Base-by-base conservation (phyloP, 805 yeast genomes). In the Clavispora fructus region DNA sequence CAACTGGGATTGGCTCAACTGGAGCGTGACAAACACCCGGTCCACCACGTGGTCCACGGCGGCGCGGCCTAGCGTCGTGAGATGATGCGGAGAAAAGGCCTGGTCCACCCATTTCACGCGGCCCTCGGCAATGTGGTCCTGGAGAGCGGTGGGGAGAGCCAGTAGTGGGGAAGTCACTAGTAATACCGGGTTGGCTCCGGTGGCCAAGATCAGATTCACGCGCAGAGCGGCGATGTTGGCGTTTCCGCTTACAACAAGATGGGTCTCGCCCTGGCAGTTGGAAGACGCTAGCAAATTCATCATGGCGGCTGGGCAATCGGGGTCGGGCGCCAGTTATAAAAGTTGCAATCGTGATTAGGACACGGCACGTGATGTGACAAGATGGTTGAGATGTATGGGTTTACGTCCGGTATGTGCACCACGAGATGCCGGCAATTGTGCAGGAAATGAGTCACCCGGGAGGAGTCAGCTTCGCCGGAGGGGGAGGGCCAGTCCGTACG, bases 31-130 rank as follows among this genome's bases (percentile, higher is more conserved):
- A 63, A 86, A 90, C 1, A 87, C 91, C 47, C 80, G 70, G 61
- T 91, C 97, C 5, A 88, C 88, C 2, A 87, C 70, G 27, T 65
- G 59, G 40, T 78, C 82, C 4, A 85, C 89, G 25, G 77, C 77
- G 0, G 60, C 56, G 43, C 95, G 72, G 4, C 96, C 96, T 31
- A 77, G 58, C 0, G 72, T 64, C 1, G 71, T 65, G 33, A 89
- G 65, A 56, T 81, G 85, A 2, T 54, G 51, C 0, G 66, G 28
- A 14, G 67, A 60, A 48, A 78, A 78, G 2, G 51, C 46, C 10
- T 30, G 40, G 13, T 12, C 37, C 9, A 49, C 14, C 48, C 47
- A 46, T 62, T 45, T 45, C 7, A 74, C 57, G 8, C 60, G 53
- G 9, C 63, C 59, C 10, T 58, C 54, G 3, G 61, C 56, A 4